Evolutionary conservation across 2,329 filamentous ascomycete species (phyloP).

Genomic region (Hypoxylon sp.): DNA sequence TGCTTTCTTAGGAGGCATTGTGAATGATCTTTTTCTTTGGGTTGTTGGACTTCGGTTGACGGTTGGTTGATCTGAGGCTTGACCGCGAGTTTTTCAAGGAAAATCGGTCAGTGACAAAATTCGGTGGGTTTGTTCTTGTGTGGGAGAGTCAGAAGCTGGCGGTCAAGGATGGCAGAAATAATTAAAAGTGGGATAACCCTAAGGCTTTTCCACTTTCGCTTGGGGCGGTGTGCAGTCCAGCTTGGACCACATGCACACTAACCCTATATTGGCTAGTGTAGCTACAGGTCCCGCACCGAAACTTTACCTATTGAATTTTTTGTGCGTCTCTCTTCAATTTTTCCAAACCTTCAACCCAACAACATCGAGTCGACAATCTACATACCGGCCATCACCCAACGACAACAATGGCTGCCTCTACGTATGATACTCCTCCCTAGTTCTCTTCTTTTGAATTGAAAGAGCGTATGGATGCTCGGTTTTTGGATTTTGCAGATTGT

Average conservation of each 20-base stretch:
- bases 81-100: conserved; percentile 39
- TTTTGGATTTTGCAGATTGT: conserved; percentile 77
- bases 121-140: conserved; percentile 30
- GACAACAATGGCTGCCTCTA: conserved; percentile 57
- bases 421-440: conserved; percentile 64
- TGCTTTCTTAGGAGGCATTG: conserved; percentile 96
- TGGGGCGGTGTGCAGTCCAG: conserved; percentile 35
- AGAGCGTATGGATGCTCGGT: conserved; percentile 62
- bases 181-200: conserved; percentile 49
- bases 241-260: conserved; percentile 30
- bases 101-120: conserved; percentile 35
- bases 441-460: conserved; percentile 56
- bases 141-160: conserved; percentile 41
- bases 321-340: conserved; percentile 28
- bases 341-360: conserved; percentile 46
- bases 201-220: conserved; percentile 42
- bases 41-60: conserved; percentile 49
- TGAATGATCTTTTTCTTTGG: conserved; percentile 62
- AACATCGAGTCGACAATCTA: conserved; percentile 52
- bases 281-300: conserved; percentile 39
- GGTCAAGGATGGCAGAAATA: conserved; percentile 48
- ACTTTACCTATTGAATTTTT: conserved; percentile 33
- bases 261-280: conserved; percentile 14
- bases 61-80: conserved; percentile 49
- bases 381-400: conserved; percentile 49